Base-by-base conservation (phyloP, 208 protist genomes). In the Porcisia hertigi region DNA sequence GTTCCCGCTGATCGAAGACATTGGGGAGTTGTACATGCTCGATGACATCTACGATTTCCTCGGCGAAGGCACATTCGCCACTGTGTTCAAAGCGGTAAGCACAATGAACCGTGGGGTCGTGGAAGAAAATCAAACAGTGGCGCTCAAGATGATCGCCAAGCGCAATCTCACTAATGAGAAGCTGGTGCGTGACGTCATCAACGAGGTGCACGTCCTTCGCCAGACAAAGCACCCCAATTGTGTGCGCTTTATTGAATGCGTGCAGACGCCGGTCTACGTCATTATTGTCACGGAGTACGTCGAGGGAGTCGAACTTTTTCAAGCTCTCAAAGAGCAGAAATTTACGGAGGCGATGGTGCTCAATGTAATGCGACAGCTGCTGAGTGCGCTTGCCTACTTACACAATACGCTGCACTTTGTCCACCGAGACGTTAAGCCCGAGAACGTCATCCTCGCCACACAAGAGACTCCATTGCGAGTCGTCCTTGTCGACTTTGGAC, bases 281-380 rank as follows among this genome's bases (percentile, higher is more conserved):
- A 85, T 95, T 3, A 90, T 98, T 77, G 93, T 96, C n/a, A 94
- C 93, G 57, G 89, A 93, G 65, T 94, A 90, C 69, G 86, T 97
- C 1, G 83, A 89, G 12, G 94, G 91, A 4, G 83, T 82, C n/a
- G 89, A 96, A 66, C 87, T 98, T 8, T 91, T 95, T 54, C 84
- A 92, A 66, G 86, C 84, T 4, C 65, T 95, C 62, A 81, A 82
- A 34, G 77, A 89, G 41, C 77, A 64, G 18, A 82, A 82, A 41
- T 89, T 98, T 39, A 88, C 86, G 0, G 92, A 95, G 76, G 53
- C 47, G 14, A 88, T 89, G 71, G 82, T 91, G 62, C 77, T 84
- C n/a, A 76, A 73, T 20, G 86, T 98, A 57, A 90, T 92, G 67
- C 81, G 60, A 53, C 92, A 97, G 77, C 79, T 98, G 71, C 76